Evolutionary conservation across 805 yeast genomes (phyloP), one percentile per base, ranked within the genome.

Genomic region (Danielozyma ontarioensis): DNA sequence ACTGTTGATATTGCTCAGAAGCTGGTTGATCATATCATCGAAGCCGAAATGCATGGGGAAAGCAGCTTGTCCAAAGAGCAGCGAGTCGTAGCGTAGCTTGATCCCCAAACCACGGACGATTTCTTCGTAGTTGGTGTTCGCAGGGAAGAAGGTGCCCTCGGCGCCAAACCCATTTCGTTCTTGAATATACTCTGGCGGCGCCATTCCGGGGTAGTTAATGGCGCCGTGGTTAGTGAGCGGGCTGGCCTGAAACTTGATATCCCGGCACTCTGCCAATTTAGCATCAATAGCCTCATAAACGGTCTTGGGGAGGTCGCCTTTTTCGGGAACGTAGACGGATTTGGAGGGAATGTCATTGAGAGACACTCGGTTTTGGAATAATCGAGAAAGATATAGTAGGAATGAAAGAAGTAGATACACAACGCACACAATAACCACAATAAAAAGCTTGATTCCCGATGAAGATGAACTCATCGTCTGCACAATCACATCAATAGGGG

Each of bases 401-500:
- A 78, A 41, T 3, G 78, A 58, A 5, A 72, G 44, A 1, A 81
- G 37, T 1, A 78, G 62, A 41, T 84, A 77, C 1, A 76, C 58
- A 2, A 78, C 85, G 46, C 84, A 69, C 5, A 83, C 86, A 28
- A 78, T 74, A 5, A 84, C 76, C 14, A 88, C 85, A 38, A 89
- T 85, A 41, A 89, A 80, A 3, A 90, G 76, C 52, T 88, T 86
- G 53, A 85, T 64, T 1, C 85, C 93, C 45, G 83, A 76, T 39
- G 75, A 74, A 10, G 68, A 58, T 3, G 76, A 59, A 5, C 64
- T 64, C 3, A 76, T 64, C 1, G 81, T 68, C 44, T 76, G 73
- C 1, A 74, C 64, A 39, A 88, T 77, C 19, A 87, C 77, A 56
- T 90, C 97, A 12, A 87, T 74, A 0, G 95, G 95, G 1, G 90